These are phyloP conservation scores for Porcisia hertigi DNA, from an alignment of 208 protist genomes.

Conservation along the genomic window DNA sequence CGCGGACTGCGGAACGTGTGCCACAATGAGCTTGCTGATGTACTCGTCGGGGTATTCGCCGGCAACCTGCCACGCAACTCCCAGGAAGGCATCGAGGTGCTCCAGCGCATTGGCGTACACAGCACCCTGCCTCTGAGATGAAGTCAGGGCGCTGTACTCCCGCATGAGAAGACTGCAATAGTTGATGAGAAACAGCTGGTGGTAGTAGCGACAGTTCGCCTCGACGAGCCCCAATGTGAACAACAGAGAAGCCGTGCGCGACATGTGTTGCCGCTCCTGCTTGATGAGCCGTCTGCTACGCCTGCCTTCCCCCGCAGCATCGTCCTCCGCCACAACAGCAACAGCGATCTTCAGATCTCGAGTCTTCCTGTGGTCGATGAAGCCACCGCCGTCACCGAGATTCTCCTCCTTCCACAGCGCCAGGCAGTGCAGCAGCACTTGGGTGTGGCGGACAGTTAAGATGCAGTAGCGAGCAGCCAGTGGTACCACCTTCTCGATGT, in stretches of 20 bases:
- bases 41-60: neutral
- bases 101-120: constrained; percentile 19
- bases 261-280: neutral
- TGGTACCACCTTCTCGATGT: constrained; percentile 6
- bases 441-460: constrained; percentile 14
- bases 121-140: neutral
- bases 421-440: constrained; percentile 17
- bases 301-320: neutral
- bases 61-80: neutral
- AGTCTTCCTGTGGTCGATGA: neutral
- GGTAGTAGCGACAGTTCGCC: constrained; percentile 20
- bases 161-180: constrained; percentile 15
- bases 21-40: neutral
- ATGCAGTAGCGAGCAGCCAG: constrained; percentile 21
- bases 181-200: constrained; percentile 12
- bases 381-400: neutral
- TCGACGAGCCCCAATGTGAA: constrained; percentile 21
- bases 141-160: neutral
- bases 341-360: too few species aligned
- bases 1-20: neutral
- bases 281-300: neutral
- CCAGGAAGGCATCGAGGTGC: neutral
- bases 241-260: neutral
- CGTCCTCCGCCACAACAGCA: neutral
- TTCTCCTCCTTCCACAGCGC: constrained; percentile 20